Percentiles rank a stretch among this genome's conserved stretches.
phyloP scores from a whole-genome alignment of 148 eudicot species.

The Spergularia marina region DNA sequence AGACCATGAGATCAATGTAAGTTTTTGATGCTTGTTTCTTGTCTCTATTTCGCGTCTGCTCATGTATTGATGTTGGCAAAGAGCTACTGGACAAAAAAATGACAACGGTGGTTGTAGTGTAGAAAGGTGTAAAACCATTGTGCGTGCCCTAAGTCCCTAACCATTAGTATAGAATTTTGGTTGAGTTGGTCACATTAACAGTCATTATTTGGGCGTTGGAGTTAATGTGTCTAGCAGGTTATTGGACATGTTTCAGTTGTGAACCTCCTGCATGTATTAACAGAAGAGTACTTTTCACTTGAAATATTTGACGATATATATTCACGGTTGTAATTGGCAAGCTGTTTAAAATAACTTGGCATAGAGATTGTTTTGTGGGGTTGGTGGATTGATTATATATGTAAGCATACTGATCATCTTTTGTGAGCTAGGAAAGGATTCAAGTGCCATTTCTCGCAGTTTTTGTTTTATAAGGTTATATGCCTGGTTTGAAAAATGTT shows the following conservation, averaged over 20 bases:
- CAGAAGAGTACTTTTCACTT: neutral
- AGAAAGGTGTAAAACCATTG: too few relatives aligned
- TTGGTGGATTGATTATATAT: neutral
- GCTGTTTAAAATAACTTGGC: neutral
- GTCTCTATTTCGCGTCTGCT: neutral
- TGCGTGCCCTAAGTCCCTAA: neutral
- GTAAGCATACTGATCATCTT: neutral
- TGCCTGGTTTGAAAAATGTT: neutral
- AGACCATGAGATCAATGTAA: constrained; percentile 93
- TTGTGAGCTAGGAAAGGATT: neutral
- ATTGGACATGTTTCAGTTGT: neutral
- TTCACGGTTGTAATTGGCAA: neutral
- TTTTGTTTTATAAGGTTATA: neutral
- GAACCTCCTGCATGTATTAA: neutral
- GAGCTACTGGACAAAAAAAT: neutral
- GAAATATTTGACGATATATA: neutral
- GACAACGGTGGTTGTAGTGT: neutral
- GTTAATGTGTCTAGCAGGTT: neutral
- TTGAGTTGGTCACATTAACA: too few relatives aligned
- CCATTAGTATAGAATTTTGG: neutral
- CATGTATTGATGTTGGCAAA: neutral
- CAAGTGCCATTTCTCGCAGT: neutral
- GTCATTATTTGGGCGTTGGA: neutral
- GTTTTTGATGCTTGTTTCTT: constrained; percentile 18
- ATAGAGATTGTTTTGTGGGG: neutral